These are phyloP conservation scores for Pseudisothecium myosuroides DNA, from an alignment of 225 moss, liverwort and hornwort species.

Conservation along the genomic window DNA sequence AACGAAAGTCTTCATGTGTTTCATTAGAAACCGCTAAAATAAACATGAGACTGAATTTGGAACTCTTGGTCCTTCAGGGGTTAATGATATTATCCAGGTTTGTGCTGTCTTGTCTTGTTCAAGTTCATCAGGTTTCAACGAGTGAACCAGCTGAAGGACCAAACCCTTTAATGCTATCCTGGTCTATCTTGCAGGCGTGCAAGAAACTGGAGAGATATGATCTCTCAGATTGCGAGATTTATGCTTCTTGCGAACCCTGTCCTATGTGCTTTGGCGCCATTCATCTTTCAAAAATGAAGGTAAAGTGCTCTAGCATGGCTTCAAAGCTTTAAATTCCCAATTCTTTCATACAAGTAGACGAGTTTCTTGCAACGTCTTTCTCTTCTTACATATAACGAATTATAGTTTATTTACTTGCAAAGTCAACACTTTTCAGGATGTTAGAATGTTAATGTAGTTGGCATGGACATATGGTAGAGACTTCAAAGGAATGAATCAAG, in stretches of 20 bases:
- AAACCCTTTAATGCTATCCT: not conserved
- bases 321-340: not conserved
- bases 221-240: constrained; percentile 92
- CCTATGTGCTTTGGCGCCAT: constrained; percentile 99
- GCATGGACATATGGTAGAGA: not conserved
- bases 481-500: not conserved
- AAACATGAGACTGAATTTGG: not conserved
- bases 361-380: not conserved
- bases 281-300: constrained; percentile 97
- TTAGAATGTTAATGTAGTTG: not conserved
- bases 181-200: constrained; percentile 56
- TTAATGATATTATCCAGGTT: not conserved
- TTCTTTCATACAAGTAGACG: not conserved
- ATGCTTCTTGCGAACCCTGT: constrained; percentile 96
- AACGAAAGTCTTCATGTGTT: not conserved
- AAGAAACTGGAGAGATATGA: constrained; percentile 85
- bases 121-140: not conserved
- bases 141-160: not conserved
- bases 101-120: not conserved
- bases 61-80: not conserved
- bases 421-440: not conserved
- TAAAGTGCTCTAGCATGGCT: not conserved
- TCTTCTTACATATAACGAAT: not conserved
- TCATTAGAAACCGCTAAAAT: not conserved
- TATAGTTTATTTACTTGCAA: not conserved